These are phyloP conservation scores for Nemania diffusa DNA, from an alignment of 2,329 filamentous ascomycete species.

Conservation along the genomic window DNA sequence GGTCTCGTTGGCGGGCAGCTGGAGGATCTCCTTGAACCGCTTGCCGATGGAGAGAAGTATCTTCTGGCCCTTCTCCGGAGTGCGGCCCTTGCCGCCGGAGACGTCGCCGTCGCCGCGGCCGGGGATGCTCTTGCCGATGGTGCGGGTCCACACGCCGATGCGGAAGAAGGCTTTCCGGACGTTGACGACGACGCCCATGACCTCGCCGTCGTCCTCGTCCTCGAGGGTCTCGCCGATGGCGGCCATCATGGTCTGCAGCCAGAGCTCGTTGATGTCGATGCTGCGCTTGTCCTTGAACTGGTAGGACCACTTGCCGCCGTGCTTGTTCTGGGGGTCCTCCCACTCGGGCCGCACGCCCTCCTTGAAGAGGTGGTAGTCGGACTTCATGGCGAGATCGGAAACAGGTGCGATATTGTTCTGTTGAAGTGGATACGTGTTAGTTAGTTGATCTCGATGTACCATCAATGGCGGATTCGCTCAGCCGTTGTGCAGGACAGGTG, in stretches of 20 bases:
- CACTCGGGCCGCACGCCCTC: slow-evolving; percentile 95
- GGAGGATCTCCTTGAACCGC: slow-evolving; percentile 92
- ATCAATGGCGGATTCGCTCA: not conserved
- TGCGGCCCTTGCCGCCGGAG: slow-evolving; percentile 80
- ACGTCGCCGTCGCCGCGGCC: slow-evolving; percentile 78
- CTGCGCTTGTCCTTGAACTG: slow-evolving; percentile 95
- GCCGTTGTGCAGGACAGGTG: not conserved
- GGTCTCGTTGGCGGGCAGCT: slow-evolving; percentile 77
- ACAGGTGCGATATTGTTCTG: slow-evolving; percentile 99
- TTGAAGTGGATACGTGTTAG: slow-evolving; percentile 24
- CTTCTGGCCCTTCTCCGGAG: slow-evolving; percentile 83
- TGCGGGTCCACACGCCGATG: slow-evolving; percentile 96
- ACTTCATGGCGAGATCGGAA: slow-evolving; percentile 95
- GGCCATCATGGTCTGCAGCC: slow-evolving; percentile 96
- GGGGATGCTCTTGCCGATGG: slow-evolving; percentile 85
- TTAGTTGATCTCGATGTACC: not conserved
- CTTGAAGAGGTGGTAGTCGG: slow-evolving; percentile 99
- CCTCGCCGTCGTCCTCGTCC: slow-evolving; percentile 91
- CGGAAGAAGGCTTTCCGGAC: slow-evolving; percentile 98
- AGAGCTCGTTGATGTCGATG: slow-evolving; percentile 92
- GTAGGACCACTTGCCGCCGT: slow-evolving; percentile 99
- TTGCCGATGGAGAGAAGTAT: slow-evolving; percentile 85
- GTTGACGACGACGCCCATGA: slow-evolving; percentile 99
- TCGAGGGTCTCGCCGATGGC: slow-evolving; percentile 98
- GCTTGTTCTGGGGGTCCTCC: slow-evolving; percentile 99